Conservation (phyloP, 1,139 yeast species). For the Candida glucosophila region DNA sequence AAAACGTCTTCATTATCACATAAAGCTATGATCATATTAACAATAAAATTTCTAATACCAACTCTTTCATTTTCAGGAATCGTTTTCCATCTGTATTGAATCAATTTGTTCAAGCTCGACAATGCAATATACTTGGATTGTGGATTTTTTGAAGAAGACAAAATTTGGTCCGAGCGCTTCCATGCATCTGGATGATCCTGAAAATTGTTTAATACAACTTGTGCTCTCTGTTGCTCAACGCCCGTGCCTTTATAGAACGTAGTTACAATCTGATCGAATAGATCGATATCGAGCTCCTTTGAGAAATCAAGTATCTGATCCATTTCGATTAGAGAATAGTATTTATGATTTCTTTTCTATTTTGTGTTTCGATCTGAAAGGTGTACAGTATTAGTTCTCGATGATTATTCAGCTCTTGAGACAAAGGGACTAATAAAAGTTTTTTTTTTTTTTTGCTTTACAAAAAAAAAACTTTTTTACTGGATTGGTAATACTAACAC, state of each 20-base stretch:
- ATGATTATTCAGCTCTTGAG: not conserved
- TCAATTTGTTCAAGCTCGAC: constrained; percentile 80
- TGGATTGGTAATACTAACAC: not conserved
- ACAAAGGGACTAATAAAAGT: not conserved
- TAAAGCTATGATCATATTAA: constrained; percentile 85
- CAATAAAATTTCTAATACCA: constrained; percentile 86
- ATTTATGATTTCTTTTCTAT: constrained; percentile 14
- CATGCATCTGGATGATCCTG: constrained; percentile 95
- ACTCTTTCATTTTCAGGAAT: constrained; percentile 77
- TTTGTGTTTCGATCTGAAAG: not conserved
- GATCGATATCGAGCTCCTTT: constrained; percentile 67
- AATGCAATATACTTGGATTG: constrained; percentile 91
- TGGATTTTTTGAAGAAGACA: constrained; percentile 69
- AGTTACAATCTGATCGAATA: constrained; percentile 79
- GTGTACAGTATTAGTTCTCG: not conserved
- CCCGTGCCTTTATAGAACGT: constrained; percentile 85
- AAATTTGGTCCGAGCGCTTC: constrained; percentile 86
- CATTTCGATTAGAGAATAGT: constrained; percentile 33
- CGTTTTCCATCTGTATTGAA: constrained; percentile 89
- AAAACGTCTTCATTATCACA: constrained; percentile 81
- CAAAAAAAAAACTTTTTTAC: not conserved
- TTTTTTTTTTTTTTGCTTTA: constrained; percentile 26
- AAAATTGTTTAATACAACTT: constrained; percentile 71
- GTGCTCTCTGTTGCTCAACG: constrained; percentile 75
- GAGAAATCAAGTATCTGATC: constrained; percentile 84